Base-by-base conservation (phyloP, 202 grass and related monocot genomes). In the Bolboschoenoplectus hybrid region DNA sequence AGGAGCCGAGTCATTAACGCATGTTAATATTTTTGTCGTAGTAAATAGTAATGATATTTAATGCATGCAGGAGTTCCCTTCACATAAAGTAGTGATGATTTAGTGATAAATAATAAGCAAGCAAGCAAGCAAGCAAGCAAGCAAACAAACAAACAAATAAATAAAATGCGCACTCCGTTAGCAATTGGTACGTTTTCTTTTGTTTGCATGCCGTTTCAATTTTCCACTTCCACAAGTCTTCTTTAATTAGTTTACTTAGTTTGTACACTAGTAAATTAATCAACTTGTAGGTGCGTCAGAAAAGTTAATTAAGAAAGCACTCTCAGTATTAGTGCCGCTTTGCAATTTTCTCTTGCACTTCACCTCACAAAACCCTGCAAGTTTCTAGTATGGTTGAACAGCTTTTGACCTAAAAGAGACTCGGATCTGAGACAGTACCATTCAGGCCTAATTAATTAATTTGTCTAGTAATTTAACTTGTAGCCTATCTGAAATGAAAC, bases 361-460 rank as follows among this genome's bases (percentile, higher is more conserved):
- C 62, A 83, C 62, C 81, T 47, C 81, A 83, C 26, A 63, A 67
- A 67, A 35, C 0, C 46, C 6, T 19, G 26, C 51, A 71, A 70
- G 14, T 56, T 84, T 84, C 82, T 71, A 19, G 20, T 71, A 68
- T 84, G 82, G 82, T 84, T 84, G 64, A 84, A 40, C 82, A 71
- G 65, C 43, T 71, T 46, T 69, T 84, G 82, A 84, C 82, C 50
- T 84, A 5, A 56, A 3, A 80, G 7, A 19, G 7, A 19, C 53
- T 43, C 1, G 14, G 36, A 80, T 60, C 36, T 20, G 3, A 80
- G 16, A 19, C 75, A 36, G 53, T 43, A 53, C 16, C 2, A 58
- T 58, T 43, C 60, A 16, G 1, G 36, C 13, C 75, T 41, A 80
- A 60, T 40, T 41, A 60, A 80, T 40, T 80, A 38, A 0, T 51